Conservation (phyloP, 2,329 filamentous ascomycete genomes). For the Ascomycota sp. region DNA sequence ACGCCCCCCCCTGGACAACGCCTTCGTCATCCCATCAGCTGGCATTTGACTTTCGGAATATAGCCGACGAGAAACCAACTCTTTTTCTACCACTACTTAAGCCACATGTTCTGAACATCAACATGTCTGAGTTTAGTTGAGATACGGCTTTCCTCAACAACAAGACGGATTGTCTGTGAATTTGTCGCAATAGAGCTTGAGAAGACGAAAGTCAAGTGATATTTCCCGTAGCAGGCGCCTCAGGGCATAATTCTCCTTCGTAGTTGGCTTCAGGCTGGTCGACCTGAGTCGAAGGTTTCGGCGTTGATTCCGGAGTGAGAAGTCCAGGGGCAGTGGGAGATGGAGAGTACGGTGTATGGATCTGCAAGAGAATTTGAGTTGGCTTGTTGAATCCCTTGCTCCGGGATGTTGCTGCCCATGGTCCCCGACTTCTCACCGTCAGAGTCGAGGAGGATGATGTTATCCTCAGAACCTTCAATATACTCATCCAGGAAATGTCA, state of each 20-base stretch:
- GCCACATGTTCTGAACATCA: conserved; percentile 1
- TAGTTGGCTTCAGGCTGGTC: neutral
- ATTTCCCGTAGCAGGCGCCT: neutral
- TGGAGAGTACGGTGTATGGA: no score
- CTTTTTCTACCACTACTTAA: neutral
- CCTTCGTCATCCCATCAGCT: conserved; percentile 1
- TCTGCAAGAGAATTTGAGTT: no score
- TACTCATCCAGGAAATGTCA: no score
- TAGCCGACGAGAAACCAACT: neutral
- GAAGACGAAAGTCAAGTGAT: neutral
- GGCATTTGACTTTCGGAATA: neutral
- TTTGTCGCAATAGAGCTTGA: conserved; percentile 1
- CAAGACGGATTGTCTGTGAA: conserved; percentile 1
- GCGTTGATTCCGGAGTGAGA: no score
- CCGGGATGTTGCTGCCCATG: no score
- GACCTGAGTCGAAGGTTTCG: no score
- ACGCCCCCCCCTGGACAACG: neutral
- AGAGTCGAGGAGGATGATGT: no score
- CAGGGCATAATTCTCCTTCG: neutral
- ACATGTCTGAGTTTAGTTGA: conserved; percentile 1
- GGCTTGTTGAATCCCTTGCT: no score
- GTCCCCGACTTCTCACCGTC: no score
- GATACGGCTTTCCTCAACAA: conserved; percentile 1
- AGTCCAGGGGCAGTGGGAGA: no score
- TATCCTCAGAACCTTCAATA: no score